phyloP scores from a whole-genome alignment of 2,329 filamentous ascomycete species.

The Stylonectria norvegica region DNA sequence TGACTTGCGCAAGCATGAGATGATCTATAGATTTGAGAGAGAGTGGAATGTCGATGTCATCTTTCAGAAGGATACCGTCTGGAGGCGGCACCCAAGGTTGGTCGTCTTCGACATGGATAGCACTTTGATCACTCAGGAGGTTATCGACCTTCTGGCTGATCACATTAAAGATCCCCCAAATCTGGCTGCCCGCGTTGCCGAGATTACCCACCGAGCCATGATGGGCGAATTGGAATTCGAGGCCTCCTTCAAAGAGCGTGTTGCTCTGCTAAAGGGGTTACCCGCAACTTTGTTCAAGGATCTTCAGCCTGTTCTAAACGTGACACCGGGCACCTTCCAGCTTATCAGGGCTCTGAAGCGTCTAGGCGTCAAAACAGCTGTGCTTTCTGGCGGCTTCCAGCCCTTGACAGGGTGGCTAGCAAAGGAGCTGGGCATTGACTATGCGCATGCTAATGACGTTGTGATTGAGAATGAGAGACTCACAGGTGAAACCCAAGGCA shows the following conservation, averaged over 20 bases:
- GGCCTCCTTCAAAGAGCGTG: slow-evolving; percentile 74
- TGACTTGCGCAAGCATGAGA: slow-evolving; percentile 75
- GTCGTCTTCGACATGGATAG: slow-evolving; percentile 99
- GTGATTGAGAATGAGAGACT: slow-evolving; percentile 59
- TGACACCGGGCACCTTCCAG: slow-evolving; percentile 76
- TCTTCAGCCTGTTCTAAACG: slow-evolving; percentile 69
- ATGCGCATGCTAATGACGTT: slow-evolving; percentile 85
- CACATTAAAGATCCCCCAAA: slow-evolving; percentile 66
- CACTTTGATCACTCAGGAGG: slow-evolving; percentile 94
- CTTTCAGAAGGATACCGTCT: slow-evolving; percentile 69
- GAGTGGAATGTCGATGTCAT: slow-evolving; percentile 87
- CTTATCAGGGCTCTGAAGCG: slow-evolving; percentile 71
- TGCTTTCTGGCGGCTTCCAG: slow-evolving; percentile 88
- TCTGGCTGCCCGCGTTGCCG: slow-evolving; percentile 75
- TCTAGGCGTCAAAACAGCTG: slow-evolving; percentile 82
- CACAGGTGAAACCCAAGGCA: slow-evolving; percentile 68
- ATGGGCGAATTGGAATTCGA: slow-evolving; percentile 93
- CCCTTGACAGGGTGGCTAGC: slow-evolving; percentile 87
- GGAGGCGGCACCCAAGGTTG: slow-evolving; percentile 75
- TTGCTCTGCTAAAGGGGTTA: slow-evolving; percentile 76
- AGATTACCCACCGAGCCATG: slow-evolving; percentile 93
- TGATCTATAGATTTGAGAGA: slow-evolving; percentile 77
- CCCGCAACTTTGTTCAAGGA: slow-evolving; percentile 74
- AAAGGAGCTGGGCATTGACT: slow-evolving; percentile 74
- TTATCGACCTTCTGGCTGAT: slow-evolving; percentile 90